phyloP scores from a whole-genome alignment of 2,329 filamentous ascomycete species.

The Aspergillus niger region DNA sequence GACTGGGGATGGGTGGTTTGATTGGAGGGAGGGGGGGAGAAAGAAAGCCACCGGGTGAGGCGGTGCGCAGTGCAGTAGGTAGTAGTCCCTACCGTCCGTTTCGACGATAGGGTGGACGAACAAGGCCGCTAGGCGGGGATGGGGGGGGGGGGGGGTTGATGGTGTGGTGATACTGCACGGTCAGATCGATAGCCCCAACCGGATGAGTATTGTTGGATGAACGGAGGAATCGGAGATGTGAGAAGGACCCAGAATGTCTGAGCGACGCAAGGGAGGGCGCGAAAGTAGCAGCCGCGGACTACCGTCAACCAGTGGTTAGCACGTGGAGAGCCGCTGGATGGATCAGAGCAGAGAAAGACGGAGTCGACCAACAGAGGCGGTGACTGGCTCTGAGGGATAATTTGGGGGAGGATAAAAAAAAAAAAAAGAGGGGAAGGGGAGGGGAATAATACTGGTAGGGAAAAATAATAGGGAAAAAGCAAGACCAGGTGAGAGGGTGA shows the following conservation, averaged over 20 bases:
- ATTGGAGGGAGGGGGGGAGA: conserved; percentile 25
- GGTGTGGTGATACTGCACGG: conserved; percentile 22
- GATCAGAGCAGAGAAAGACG: conserved; percentile 13
- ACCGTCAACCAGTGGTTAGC: conserved; percentile 26
- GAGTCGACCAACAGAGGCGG: conserved; percentile 10
- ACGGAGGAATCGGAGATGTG: conserved; percentile 22
- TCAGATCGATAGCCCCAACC: conserved; percentile 20
- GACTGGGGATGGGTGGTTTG: conserved; percentile 19
- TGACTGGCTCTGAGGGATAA: conserved; percentile 6
- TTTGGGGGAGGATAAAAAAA: no score
- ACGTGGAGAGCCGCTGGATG: conserved; percentile 27
- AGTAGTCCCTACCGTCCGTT: conserved; percentile 21
- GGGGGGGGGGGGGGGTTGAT: conserved; percentile 1
- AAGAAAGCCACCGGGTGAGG: conserved; percentile 29
- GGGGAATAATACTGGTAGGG: not conserved
- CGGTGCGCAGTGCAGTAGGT: conserved; percentile 22
- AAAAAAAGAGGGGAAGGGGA: not conserved
- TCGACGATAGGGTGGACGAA: conserved; percentile 15
- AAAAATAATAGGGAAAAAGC: conserved; percentile 3
- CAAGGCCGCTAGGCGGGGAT: conserved; percentile 4
- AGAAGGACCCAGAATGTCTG: conserved; percentile 22
- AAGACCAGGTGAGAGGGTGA: conserved; percentile 4
- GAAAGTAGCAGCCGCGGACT: conserved; percentile 24
- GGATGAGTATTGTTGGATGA: conserved; percentile 14
- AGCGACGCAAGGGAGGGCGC: conserved; percentile 26